Conservation (phyloP, 768 basidiomycete genomes). For the Macrocybe gigantea region DNA sequence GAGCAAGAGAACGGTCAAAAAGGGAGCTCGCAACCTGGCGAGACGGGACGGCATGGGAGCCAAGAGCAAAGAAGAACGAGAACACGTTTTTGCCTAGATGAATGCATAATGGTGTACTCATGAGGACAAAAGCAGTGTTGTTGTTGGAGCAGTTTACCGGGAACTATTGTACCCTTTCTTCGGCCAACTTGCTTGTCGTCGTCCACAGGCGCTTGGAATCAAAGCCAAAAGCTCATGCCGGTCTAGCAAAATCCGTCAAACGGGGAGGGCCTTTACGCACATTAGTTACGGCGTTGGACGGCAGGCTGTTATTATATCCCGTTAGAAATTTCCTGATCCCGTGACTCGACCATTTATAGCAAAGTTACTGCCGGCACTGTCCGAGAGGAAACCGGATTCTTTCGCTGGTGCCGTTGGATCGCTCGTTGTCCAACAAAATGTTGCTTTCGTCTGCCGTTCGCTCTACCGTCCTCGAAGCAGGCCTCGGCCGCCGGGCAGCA, state of each 20-base stretch:
- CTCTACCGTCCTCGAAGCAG: slow-evolving; percentile 37
- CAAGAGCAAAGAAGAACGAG: slow-evolving; percentile 13
- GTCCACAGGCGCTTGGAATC: no score
- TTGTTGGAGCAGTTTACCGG: no score
- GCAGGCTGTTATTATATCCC: no score
- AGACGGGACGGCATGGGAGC: slow-evolving; percentile 56
- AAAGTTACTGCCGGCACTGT: slow-evolving; percentile 8
- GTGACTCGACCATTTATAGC: neutral
- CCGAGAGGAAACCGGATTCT: slow-evolving; percentile 3
- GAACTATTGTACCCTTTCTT: no score
- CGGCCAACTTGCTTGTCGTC: no score
- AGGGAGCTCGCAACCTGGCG: slow-evolving; percentile 70
- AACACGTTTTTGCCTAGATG: neutral
- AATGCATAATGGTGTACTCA: slow-evolving; percentile 10
- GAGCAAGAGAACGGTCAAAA: slow-evolving; percentile 34
- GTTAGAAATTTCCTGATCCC: neutral
- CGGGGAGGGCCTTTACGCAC: no score
- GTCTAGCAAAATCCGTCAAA: no score
- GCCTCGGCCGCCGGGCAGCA: slow-evolving; percentile 64
- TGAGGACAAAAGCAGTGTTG: no score
- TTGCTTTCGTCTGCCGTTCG: slow-evolving; percentile 57
- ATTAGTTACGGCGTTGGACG: no score
- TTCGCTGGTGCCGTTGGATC: neutral
- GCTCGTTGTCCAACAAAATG: slow-evolving; percentile 19
- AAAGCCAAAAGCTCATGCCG: no score